Percentiles rank a stretch among this genome's conserved stretches.
These are phyloP conservation scores for Pilatotrama ljubarskyi DNA, from an alignment of 768 basidiomycete species.

Conservation along the genomic window DNA sequence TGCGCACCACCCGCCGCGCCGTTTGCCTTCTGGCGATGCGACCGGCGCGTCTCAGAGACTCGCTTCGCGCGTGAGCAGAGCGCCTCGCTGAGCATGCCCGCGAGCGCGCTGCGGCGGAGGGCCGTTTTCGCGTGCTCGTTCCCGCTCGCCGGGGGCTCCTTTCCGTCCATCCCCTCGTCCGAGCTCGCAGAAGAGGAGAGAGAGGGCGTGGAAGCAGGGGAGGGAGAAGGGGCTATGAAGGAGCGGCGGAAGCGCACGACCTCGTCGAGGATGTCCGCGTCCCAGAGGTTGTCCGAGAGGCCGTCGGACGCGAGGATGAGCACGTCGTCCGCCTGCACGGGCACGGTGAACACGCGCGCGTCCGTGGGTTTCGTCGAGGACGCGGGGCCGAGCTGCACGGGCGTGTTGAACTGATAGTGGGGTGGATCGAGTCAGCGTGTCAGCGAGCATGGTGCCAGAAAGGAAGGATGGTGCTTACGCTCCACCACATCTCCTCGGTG, in stretches of 20 bases:
- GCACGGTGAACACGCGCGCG: conserved; percentile 68
- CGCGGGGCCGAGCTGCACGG: conserved; percentile 61
- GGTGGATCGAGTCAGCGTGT: not conserved
- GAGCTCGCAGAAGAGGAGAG: conserved; percentile 10
- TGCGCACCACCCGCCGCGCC: conserved; percentile 9
- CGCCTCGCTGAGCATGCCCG: conserved; percentile 75
- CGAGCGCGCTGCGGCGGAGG: conserved; percentile 54
- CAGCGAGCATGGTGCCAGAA: not conserved
- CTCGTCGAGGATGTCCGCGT: conserved; percentile 84
- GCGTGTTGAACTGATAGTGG: conserved; percentile 69
- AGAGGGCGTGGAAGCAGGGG: not conserved
- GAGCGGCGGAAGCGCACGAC: conserved; percentile 56
- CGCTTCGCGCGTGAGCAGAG: conserved; percentile 75
- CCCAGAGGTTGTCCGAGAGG: conserved; percentile 85
- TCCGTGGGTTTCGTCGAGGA: conserved; percentile 63
- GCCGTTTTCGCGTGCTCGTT: conserved; percentile 28
- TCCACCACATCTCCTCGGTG: conserved; percentile 93
- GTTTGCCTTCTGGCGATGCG: not conserved
- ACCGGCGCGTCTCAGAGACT: conserved; percentile 51
- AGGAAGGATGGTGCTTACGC: conserved; percentile 41
- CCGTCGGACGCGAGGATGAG: conserved; percentile 83
- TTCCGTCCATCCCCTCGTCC: too few species aligned
- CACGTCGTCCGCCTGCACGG: conserved; percentile 70
- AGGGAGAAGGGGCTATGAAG: conserved; percentile 23
- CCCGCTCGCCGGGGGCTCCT: not conserved